Conservation (phyloP, 1,139 yeast genomes). For the Yamadazyma pseudoaaseri region DNA sequence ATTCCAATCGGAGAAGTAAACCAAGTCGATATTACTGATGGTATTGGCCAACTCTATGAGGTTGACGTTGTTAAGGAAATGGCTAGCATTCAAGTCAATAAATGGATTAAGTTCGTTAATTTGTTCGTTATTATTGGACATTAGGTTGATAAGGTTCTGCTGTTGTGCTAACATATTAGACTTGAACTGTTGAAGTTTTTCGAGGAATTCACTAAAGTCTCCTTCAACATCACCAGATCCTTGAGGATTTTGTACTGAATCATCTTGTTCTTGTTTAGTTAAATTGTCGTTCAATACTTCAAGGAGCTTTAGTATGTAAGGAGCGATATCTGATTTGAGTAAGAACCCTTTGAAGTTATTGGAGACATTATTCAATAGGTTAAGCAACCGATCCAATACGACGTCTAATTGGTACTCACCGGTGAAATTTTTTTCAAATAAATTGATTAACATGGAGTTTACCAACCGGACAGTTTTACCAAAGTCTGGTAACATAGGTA, state of each 20-base stretch:
- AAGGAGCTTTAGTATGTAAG: constrained; percentile 33
- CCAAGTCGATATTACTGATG: constrained; percentile 56
- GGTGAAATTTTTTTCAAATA: constrained; percentile 21
- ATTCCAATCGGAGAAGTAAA: constrained; percentile 66
- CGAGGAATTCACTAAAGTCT: constrained; percentile 2
- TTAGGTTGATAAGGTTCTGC: constrained; percentile 32
- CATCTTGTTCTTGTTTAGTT: constrained; percentile 4
- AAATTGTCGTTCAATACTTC: constrained; percentile 22
- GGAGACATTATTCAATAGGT: constrained; percentile 30
- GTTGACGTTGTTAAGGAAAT: constrained; percentile 45
- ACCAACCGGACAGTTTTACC: constrained; percentile 47
- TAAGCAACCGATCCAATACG: constrained; percentile 43
- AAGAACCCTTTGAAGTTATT: constrained; percentile 40
- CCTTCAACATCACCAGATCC: background rate
- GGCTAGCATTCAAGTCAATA: constrained; percentile 29
- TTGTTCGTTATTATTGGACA: constrained; percentile 16
- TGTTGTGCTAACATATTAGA: constrained; percentile 34
- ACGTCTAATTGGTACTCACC: constrained; percentile 22
- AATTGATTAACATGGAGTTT: constrained; percentile 20
- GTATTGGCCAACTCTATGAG: constrained; percentile 52
- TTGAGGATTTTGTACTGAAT: background rate
- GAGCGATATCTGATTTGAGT: constrained; percentile 41
- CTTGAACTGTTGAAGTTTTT: constrained; percentile 23
- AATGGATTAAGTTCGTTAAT: constrained; percentile 24
- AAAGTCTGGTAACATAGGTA: constrained; percentile 69